These are phyloP conservation scores for Pterula multifida DNA, from an alignment of 1,284 basidiomycete species.

Conservation along the genomic window DNA sequence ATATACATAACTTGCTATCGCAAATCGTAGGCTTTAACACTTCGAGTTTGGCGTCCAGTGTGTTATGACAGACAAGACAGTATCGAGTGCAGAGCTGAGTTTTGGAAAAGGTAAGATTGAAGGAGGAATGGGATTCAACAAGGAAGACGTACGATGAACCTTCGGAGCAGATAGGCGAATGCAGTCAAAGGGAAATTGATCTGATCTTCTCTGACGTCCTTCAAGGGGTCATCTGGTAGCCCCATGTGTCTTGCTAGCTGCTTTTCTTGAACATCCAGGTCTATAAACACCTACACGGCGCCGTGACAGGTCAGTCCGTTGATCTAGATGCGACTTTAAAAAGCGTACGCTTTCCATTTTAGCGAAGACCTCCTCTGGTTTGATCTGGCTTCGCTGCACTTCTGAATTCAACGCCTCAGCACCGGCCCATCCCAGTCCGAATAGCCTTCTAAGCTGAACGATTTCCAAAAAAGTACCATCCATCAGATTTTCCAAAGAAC, in stretches of 20 bases:
- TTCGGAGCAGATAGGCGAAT: constrained; percentile 47
- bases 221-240: constrained; percentile 40
- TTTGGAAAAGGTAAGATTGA: not conserved
- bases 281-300: not conserved
- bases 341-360: constrained; percentile 19
- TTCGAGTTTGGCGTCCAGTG: constrained; percentile 35
- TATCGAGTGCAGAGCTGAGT: constrained; percentile 45
- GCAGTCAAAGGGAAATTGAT: constrained; percentile 46
- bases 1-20: constrained; percentile 42
- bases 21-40: constrained; percentile 60
- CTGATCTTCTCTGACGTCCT: constrained; percentile 17
- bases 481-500: constrained; percentile 43
- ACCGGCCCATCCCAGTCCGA: constrained; percentile 49
- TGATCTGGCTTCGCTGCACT: constrained; percentile 33
- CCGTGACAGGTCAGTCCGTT: not conserved
- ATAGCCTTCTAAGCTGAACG: constrained; percentile 35
- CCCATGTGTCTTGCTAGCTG: constrained; percentile 25
- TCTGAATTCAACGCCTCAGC: constrained; percentile 40
- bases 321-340: not conserved
- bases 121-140: not conserved
- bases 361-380: constrained; percentile 23
- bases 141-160: constrained; percentile 32
- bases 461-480: constrained; percentile 39
- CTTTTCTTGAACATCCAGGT: constrained; percentile 30
- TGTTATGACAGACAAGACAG: constrained; percentile 52